Percentiles rank a stretch among this genome's conserved stretches.
Conservation (phyloP, 345 rosid species). For the Citrus trifoliata region DNA sequence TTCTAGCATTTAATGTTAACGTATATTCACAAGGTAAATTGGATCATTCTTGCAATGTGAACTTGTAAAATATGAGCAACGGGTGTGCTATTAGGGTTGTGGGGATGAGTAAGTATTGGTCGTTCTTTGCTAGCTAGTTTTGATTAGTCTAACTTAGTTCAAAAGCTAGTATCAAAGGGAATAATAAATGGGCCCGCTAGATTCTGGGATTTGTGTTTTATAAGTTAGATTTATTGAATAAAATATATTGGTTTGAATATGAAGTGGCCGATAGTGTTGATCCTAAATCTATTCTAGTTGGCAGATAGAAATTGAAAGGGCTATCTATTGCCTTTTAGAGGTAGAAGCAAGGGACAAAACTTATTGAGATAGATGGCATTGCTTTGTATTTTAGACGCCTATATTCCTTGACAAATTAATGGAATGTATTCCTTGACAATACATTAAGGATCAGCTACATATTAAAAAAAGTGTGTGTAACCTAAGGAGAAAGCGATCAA, state of each 20-base stretch:
- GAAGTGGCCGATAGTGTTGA: background rate
- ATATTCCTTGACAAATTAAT: background rate
- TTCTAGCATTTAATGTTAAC: background rate
- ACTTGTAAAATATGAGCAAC: background rate
- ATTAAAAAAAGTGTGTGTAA: background rate
- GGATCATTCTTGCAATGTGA: background rate
- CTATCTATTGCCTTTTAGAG: background rate
- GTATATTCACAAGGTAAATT: background rate
- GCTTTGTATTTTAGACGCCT: background rate
- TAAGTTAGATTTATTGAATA: background rate
- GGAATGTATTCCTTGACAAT: too few species aligned
- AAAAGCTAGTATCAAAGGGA: background rate
- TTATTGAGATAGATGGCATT: background rate
- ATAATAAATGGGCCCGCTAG: background rate
- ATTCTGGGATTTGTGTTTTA: background rate
- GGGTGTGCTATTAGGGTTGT: background rate
- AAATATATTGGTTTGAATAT: too few species aligned
- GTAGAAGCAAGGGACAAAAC: background rate
- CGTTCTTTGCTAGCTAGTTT: background rate
- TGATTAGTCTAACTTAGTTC: background rate
- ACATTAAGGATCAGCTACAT: background rate
- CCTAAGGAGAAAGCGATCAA: background rate
- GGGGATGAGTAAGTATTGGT: background rate
- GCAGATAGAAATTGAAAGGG: background rate
- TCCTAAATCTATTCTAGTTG: background rate